Evolutionary conservation across 805 yeast species (phyloP).

Genomic region (Starmerella roubikii): DNA sequence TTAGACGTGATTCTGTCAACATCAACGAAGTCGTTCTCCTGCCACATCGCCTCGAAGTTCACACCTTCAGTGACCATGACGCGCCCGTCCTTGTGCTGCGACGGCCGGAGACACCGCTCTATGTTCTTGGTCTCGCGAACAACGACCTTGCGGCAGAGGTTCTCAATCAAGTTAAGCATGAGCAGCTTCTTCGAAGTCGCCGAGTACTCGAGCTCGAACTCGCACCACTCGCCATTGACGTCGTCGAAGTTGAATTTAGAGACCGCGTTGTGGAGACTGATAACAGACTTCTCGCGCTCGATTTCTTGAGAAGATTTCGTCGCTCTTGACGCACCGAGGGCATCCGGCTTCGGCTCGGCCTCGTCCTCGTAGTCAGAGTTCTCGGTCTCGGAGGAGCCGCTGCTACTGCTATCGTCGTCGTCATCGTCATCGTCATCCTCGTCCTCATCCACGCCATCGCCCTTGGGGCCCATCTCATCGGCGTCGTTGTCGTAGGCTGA

Average conservation of each 20-base stretch:
- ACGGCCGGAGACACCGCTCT: constrained; percentile 85
- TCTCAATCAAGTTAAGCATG: constrained; percentile 95
- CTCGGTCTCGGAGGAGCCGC: constrained; percentile 7
- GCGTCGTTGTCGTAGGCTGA: constrained; percentile 24
- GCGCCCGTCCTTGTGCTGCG: constrained; percentile 55
- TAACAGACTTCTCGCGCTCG: constrained; percentile 74
- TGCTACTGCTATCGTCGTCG: constrained; percentile 25
- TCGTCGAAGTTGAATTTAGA: constrained; percentile 84
- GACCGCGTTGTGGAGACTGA: constrained; percentile 58
- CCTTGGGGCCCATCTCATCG: background rate
- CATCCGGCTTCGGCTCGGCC: constrained; percentile 5
- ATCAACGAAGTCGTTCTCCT: constrained; percentile 81
- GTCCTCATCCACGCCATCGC: background rate
- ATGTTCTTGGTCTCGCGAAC: constrained; percentile 84
- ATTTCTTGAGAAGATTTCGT: constrained; percentile 33
- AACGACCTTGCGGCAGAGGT: constrained; percentile 74
- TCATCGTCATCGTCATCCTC: constrained; percentile 31
- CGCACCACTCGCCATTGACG: constrained; percentile 79
- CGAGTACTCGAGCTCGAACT: constrained; percentile 67
- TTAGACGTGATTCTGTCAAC: constrained; percentile 83
- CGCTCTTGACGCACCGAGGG: background rate
- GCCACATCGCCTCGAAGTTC: constrained; percentile 96
- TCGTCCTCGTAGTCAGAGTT: constrained; percentile 11
- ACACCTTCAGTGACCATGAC: constrained; percentile 93
- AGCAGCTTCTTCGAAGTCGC: constrained; percentile 82